Evolutionary conservation across 176 grass and related monocot species (phyloP).

Genomic region (Alopecurus myosuroides): DNA sequence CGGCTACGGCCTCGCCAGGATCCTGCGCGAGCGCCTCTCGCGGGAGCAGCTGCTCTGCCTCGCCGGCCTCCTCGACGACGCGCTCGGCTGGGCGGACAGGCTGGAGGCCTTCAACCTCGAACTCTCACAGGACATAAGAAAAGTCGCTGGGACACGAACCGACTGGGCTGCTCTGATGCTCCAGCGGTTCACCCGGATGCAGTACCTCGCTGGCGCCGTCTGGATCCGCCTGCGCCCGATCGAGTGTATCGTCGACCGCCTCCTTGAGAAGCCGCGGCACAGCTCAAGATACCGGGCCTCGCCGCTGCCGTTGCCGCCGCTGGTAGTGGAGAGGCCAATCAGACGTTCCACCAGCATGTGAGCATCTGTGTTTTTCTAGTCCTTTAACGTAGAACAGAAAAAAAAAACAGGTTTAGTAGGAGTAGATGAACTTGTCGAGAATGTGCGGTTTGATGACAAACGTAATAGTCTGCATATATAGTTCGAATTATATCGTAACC

Average conservation of each 20-base stretch:
- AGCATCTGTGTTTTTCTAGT: too few relatives aligned
- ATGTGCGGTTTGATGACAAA: too few relatives aligned
- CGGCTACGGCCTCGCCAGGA: neutral
- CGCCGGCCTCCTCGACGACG: neutral
- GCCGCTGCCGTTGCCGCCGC: neutral
- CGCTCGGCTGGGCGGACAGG: neutral
- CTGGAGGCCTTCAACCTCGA: neutral
- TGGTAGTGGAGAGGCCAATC: neutral
- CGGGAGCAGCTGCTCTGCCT: neutral
- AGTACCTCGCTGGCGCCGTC: neutral
- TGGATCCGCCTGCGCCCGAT: neutral
- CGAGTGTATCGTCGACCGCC: neutral
- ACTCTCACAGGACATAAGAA: neutral
- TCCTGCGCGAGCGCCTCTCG: neutral
- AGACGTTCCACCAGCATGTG: neutral
- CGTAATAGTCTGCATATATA: too few relatives aligned
- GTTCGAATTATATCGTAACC: too few relatives aligned
- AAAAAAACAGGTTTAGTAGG: too few relatives aligned
- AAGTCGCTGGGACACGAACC: neutral
- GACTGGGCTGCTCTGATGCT: neutral
- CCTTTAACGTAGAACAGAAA: too few relatives aligned
- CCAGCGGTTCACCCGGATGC: neutral
- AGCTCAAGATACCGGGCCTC: neutral
- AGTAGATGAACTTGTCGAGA: too few relatives aligned
- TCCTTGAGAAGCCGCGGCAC: neutral